These are phyloP conservation scores for Hypoxylon sp. DNA, from an alignment of 2,329 filamentous ascomycete genomes.

Conservation along the genomic window DNA sequence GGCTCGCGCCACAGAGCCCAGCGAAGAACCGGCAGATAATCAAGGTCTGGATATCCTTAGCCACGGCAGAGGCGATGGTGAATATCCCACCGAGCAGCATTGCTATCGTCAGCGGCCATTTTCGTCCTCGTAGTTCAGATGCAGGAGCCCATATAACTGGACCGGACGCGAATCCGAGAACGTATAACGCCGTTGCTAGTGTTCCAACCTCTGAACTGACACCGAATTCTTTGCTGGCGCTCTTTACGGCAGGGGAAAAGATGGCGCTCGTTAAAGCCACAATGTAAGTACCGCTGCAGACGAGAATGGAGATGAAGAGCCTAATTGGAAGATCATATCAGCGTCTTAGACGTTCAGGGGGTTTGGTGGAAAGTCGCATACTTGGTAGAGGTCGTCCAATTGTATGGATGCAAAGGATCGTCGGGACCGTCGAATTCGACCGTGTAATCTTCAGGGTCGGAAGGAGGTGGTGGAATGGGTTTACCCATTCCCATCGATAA, in stretches of 20 bases:
- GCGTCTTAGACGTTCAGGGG: neutral
- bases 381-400: slow-evolving; percentile 5
- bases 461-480: neutral
- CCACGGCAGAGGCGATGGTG: neutral
- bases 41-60: slow-evolving; percentile 8
- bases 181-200: neutral
- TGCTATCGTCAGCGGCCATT: neutral
- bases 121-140: slow-evolving; percentile 7
- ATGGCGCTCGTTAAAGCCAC: neutral
- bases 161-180: slow-evolving; percentile 5
- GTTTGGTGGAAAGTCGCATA: neutral
- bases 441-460: slow-evolving; percentile 1
- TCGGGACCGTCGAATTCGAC: slow-evolving; percentile 1
- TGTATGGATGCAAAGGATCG: neutral
- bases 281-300: slow-evolving; percentile 1
- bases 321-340: neutral
- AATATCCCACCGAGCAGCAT: slow-evolving; percentile 6
- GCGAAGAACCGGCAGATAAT: slow-evolving; percentile 13
- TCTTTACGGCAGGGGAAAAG: neutral
- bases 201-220: neutral
- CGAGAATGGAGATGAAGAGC: slow-evolving; percentile 1
- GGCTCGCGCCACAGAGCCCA: neutral
- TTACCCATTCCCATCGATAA: slow-evolving; percentile 1
- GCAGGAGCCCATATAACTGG: slow-evolving; percentile 6
- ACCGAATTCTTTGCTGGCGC: neutral